A percentile compares a stretch with the other conserved stretches of the same genome.
phyloP scores from a whole-genome alignment of 2,329 filamentous ascomycete genomes.

The Trichoderma sp. region DNA sequence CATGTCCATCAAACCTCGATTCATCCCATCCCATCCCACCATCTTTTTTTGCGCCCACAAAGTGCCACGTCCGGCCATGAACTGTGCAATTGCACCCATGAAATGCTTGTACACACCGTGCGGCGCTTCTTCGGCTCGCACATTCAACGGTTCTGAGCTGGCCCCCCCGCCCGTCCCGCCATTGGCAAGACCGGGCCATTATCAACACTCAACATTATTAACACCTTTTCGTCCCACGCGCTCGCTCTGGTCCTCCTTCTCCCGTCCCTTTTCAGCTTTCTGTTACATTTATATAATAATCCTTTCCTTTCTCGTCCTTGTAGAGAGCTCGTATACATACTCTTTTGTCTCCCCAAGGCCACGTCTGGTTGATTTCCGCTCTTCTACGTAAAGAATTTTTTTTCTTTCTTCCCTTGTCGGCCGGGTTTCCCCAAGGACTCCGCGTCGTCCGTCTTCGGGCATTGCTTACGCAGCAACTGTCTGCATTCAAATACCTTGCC shows the following conservation, averaged over 20 bases:
- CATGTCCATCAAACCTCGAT: neutral
- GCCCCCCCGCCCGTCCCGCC: slow-evolving; percentile 16
- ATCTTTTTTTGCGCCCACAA: slow-evolving; percentile 9
- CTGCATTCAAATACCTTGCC: neutral
- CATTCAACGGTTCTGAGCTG: slow-evolving; percentile 7
- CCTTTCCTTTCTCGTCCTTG: neutral
- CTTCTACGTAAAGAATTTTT: neutral
- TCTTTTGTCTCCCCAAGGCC: neutral
- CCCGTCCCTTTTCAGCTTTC: neutral
- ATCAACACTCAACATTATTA: slow-evolving; percentile 22
- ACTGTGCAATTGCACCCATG: neutral
- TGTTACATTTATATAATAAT: slow-evolving; percentile 7
- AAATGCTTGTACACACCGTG: neutral
- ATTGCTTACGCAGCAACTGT: neutral
- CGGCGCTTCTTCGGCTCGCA: slow-evolving; percentile 13
- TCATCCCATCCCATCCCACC: slow-evolving; percentile 9
- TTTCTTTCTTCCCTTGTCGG: neutral
- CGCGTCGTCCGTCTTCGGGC: neutral
- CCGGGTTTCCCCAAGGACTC: neutral
- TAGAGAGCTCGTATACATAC: neutral
- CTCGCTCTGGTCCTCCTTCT: neutral
- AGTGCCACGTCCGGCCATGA: neutral
- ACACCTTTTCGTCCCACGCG: slow-evolving; percentile 3
- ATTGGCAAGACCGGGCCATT: slow-evolving; percentile 7
- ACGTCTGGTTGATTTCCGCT: neutral